Evolutionary conservation across 2,329 filamentous ascomycete species (phyloP), one percentile per base, ranked within the genome.

Genomic region (Plectosphaerella cucumerina): DNA sequence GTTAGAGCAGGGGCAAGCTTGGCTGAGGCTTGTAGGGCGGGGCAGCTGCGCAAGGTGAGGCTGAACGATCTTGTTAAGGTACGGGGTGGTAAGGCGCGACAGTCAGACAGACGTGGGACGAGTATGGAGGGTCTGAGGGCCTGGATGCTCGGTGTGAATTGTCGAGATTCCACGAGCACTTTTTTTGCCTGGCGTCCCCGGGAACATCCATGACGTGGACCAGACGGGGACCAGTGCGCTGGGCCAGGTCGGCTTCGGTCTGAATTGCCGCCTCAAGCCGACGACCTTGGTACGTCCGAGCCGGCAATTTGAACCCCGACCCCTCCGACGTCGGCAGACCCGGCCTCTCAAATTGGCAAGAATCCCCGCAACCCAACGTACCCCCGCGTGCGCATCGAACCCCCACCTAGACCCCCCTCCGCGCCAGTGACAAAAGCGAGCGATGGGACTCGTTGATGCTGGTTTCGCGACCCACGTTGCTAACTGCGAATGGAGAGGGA

Each of bases 401-500:
- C 42, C 23, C 35, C 50, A 48, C 39, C 20, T 20, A 39, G 17
- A 41, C 49, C 23, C 23, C 26, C 26, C 6, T 9, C 26, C 26
- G 8, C 26, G 26, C 26, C 26, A 31, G 26, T 55, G 49, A 52
- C 53, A 47, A 53, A 54, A 53, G 47, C 42, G 49, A 47, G 47
- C 47, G 14, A 26, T 47, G 41, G 51, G 51, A 55, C 53, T 55
- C 47, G 53, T 49, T 23, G 37, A 35, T 23, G 22, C 26, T 34
- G 31, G 8, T 31, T 8, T 31, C 26, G 26, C 12, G 26, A 31
- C 26, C 26, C 26, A 31, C 26, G 26, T 11, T 31, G 26, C 26
- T 31, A 31, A 31, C 26, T 31, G 26, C 26, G 26, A n/a, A 37
- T 37, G 35, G 35, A 18, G 35, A 37, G 35, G 35, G 8, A 11